Evolutionary conservation across 768 basidiomycete species (phyloP).

Genomic region (Rubroboletus satanas): DNA sequence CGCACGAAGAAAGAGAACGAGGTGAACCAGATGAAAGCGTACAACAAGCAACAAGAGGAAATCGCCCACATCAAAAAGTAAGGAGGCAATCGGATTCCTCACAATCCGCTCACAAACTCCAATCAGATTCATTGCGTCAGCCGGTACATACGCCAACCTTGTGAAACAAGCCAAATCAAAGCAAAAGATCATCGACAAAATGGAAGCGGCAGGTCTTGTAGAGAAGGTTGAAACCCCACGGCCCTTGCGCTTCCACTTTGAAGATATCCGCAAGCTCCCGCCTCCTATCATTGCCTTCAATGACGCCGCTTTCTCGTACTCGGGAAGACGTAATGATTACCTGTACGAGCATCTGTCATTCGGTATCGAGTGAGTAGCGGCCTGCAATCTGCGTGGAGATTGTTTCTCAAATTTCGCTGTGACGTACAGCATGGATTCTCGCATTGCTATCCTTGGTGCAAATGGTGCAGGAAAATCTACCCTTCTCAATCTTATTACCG

Average conservation of each 20-base stretch:
- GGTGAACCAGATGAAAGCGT: constrained; percentile 99
- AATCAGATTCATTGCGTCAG: constrained; percentile 91
- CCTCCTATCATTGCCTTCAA: constrained; percentile 97
- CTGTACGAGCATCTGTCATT: constrained; percentile 89
- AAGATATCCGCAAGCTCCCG: constrained; percentile 88
- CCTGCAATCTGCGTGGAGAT: constrained; percentile 1
- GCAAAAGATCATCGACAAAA: constrained; percentile 99
- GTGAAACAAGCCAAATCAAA: constrained; percentile 99
- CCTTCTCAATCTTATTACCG: constrained; percentile 85
- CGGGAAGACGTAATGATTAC: constrained; percentile 82
- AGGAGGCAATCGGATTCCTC: constrained; percentile 14
- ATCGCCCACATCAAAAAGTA: constrained; percentile 98
- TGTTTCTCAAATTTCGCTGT: constrained; percentile 1
- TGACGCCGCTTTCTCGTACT: constrained; percentile 93
- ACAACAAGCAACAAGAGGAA: constrained; percentile 97
- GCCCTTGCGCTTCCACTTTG: constrained; percentile 90
- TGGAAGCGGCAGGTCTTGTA: constrained; percentile 97
- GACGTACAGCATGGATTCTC: constrained; percentile 76
- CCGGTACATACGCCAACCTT: constrained; percentile 98
- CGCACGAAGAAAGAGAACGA: constrained; percentile 96
- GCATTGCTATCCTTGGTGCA: constrained; percentile 92
- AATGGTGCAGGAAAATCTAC: constrained; percentile 96
- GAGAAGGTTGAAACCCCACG: constrained; percentile 80
- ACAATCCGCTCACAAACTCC: constrained; percentile 6
- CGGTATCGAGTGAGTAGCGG: constrained; percentile 84